phyloP scores from a whole-genome alignment of 2,329 filamentous ascomycete genomes.

The Fusarium metavorans region DNA sequence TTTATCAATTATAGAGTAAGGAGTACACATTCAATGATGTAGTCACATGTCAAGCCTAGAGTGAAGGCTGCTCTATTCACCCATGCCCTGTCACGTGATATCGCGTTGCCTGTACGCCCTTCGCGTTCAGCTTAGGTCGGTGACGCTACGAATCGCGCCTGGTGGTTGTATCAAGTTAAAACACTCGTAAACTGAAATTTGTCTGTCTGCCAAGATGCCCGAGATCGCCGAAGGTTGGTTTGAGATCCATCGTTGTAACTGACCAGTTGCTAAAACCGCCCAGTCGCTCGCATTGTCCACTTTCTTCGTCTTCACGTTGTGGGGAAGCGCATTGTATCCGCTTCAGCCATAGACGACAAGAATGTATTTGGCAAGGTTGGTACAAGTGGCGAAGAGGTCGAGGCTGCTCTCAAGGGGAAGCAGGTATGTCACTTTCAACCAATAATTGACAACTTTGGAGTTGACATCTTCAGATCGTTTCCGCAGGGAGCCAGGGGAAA shows the following conservation, averaged over 20 bases:
- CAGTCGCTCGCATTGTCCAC: slow-evolving; percentile 86
- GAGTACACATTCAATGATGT: neutral
- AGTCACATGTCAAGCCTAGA: neutral
- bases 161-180: neutral
- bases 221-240: slow-evolving; percentile 70
- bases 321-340: slow-evolving; percentile 80
- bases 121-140: slow-evolving; percentile 1
- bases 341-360: slow-evolving; percentile 80
- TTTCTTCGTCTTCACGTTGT: slow-evolving; percentile 87
- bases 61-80: neutral
- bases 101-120: slow-evolving; percentile 25
- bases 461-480: slow-evolving; percentile 58
- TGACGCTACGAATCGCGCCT: slow-evolving; percentile 21
- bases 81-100: slow-evolving; percentile 38
- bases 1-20: neutral
- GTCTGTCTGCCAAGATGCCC: slow-evolving; percentile 60
- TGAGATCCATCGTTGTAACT: neutral
- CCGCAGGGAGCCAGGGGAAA: slow-evolving; percentile 89
- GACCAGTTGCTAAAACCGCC: slow-evolving; percentile 6
- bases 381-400: slow-evolving; percentile 80
- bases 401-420: slow-evolving; percentile 79
- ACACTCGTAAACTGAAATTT: neutral
- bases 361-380: slow-evolving; percentile 94
- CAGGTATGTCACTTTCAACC: slow-evolving; percentile 55
- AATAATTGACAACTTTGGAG: neutral